A percentile compares a stretch with the other conserved stretches of the same genome.
phyloP scores from a whole-genome alignment of 164 flowering plant genomes.

The Tetracentron sinense region DNA sequence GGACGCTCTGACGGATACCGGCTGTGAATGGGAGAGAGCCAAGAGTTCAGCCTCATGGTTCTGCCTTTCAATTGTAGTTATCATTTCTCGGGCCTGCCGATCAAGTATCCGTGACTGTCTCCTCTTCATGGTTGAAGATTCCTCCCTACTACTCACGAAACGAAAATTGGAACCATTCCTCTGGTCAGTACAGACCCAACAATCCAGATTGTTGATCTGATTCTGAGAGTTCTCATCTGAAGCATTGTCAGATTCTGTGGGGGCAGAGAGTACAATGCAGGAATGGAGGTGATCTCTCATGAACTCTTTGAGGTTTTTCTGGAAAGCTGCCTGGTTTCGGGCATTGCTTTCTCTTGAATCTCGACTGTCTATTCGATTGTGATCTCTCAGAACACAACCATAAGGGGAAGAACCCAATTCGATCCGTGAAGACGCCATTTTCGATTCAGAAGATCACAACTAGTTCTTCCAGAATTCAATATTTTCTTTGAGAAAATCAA shows the following conservation, averaged over 20 bases:
- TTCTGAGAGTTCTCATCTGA: slow-evolving; percentile 14
- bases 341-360: slow-evolving; percentile 28
- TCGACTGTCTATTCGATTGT: slow-evolving; percentile 19
- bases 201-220: slow-evolving; percentile 1
- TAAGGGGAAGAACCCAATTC: slow-evolving; percentile 52
- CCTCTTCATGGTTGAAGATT: slow-evolving; percentile 7
- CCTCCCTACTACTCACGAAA: background rate
- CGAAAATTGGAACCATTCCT: background rate
- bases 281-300: slow-evolving; percentile 38
- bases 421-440: slow-evolving; percentile 58
- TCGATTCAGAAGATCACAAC: background rate
- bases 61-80: slow-evolving; percentile 33
- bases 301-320: slow-evolving; percentile 44
- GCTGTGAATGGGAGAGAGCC: slow-evolving; percentile 20
- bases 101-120: slow-evolving; percentile 30
- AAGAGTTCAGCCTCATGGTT: slow-evolving; percentile 25
- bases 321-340: slow-evolving; percentile 20
- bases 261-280: slow-evolving; percentile 17
- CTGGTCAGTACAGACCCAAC: slow-evolving; percentile 9
- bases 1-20: slow-evolving; percentile 20
- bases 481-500: background rate
- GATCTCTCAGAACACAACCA: slow-evolving; percentile 45
- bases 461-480: background rate
- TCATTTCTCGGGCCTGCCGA: slow-evolving; percentile 43
- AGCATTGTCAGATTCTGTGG: slow-evolving; percentile 2